Evolutionary conservation across 148 eudicot genomes (phyloP), one percentile per base, ranked within the genome.

Genomic region (Euryodendron excelsum): DNA sequence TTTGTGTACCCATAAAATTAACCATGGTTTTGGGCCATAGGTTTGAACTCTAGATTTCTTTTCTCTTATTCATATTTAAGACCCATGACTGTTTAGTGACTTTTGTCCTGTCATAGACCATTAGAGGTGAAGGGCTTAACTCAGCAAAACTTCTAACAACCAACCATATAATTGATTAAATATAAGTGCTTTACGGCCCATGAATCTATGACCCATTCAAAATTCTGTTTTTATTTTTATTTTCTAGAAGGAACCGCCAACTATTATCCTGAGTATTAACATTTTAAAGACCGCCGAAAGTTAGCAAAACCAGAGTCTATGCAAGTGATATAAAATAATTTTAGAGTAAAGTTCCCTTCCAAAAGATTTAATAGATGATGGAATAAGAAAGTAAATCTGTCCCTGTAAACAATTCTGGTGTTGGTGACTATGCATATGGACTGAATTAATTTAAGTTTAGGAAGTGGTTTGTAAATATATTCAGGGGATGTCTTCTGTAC

Each of bases 221-320:
- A n/a, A n/a, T n/a, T n/a, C n/a, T n/a, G n/a, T n/a, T n/a, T n/a
- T n/a, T n/a, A n/a, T n/a, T 20, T n/a, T 56, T 56, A 65, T 65
- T 34, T 34, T 65, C 4, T 65, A 2, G 25, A 65, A 9, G 69
- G 5, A 33, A 25, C 45, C 3, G 9, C 33, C 47, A 44, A 65
- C 69, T 36, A 20, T n/a, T n/a, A 65, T 65, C 37, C 5, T 11
- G 23, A 64, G 41, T 64, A 33, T 64, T 14, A 4, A 17, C 2
- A 6, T 33, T 63, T 34, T 17, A 64, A 64, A 21, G 14, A 23
- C 69, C 69, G 69, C 69, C 69, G 69, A 65, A 65, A 65, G 69
- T 65, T 23, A 20, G 25, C 44, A 25, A 7, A 65, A 36, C 45
- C 45, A 65, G 25, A 33, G 44, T 39, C 45, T 20, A 36, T 33